A percentile compares a stretch with the other conserved stretches of the same genome.
These are phyloP conservation scores for Ogataea allantospora DNA, from an alignment of 805 yeast genomes.

Conservation along the genomic window DNA sequence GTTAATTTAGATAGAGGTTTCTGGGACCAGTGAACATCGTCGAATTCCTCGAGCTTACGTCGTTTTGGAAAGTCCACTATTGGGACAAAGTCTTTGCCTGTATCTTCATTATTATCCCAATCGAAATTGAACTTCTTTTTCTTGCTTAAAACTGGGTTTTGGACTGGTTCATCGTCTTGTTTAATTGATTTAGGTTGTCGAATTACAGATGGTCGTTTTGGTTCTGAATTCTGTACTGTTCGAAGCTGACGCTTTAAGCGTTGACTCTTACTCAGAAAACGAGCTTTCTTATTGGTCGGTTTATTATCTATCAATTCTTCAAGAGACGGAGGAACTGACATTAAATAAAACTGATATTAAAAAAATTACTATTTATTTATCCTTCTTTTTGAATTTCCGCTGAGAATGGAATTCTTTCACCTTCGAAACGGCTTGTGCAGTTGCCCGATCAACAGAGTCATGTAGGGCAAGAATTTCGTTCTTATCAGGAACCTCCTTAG, in stretches of 20 bases:
- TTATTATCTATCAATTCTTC: constrained; percentile 26
- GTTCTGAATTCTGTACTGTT: background rate
- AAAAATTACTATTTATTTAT: background rate
- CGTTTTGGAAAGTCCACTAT: constrained; percentile 32
- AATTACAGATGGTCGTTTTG: background rate
- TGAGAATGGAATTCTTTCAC: constrained; percentile 61
- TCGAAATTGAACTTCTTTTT: constrained; percentile 55
- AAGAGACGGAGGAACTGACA: constrained; percentile 10
- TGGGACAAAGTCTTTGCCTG: constrained; percentile 46
- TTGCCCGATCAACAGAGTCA: constrained; percentile 87
- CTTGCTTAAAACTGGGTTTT: constrained; percentile 1
- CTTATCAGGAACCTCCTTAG: constrained; percentile 77
- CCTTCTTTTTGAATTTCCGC: constrained; percentile 19
- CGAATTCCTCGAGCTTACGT: constrained; percentile 1
- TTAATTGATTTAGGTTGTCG: background rate
- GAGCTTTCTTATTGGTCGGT: constrained; percentile 22
- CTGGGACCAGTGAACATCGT: constrained; percentile 60
- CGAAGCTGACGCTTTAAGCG: constrained; percentile 32
- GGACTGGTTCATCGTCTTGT: background rate
- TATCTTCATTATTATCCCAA: constrained; percentile 72
- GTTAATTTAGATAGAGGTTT: constrained; percentile 68
- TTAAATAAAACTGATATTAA: background rate
- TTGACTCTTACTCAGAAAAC: constrained; percentile 46
- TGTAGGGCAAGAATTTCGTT: constrained; percentile 75
- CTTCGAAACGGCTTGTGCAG: constrained; percentile 82